Conservation (phyloP, 148 eudicot species). For the Pouteria glomerata region DNA sequence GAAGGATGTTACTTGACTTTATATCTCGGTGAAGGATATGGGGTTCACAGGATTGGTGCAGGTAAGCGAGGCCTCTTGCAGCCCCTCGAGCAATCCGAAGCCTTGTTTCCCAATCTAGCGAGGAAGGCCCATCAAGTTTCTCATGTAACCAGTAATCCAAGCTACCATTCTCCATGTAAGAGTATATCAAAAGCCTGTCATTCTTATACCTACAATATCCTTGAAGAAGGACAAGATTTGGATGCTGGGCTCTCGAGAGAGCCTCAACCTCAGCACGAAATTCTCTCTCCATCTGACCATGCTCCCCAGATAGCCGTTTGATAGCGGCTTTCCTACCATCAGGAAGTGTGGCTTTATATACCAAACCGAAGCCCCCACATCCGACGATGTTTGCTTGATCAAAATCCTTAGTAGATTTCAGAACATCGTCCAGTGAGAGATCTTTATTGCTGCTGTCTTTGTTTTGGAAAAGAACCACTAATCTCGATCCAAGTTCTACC, state of each 20-base stretch:
- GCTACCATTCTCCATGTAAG: conserved; percentile 54
- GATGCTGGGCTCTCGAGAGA: conserved; percentile 44
- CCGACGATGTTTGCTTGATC: conserved; percentile 50
- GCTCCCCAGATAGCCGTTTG: conserved; percentile 47
- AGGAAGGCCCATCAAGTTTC: conserved; percentile 38
- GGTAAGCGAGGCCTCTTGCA: conserved; percentile 38
- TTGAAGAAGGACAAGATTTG: conserved; percentile 43
- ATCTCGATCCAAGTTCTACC: conserved; percentile 21
- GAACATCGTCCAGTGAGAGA: conserved; percentile 33
- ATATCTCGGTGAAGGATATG: conserved; percentile 49
- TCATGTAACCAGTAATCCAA: conserved; percentile 57
- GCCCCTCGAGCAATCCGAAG: conserved; percentile 39
- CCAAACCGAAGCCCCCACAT: conserved; percentile 52
- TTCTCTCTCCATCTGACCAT: conserved; percentile 44
- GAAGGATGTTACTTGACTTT: conserved; percentile 50
- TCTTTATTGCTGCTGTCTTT: conserved; percentile 26
- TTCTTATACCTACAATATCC: conserved; percentile 36
- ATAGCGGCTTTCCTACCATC: conserved; percentile 40
- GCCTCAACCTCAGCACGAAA: conserved; percentile 50
- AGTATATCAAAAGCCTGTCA: conserved; percentile 41
- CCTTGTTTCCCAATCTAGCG: conserved; percentile 39
- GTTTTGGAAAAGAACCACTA: conserved; percentile 38
- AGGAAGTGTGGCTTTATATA: conserved; percentile 33
- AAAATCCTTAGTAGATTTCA: conserved; percentile 35
- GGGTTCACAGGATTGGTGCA: conserved; percentile 47